Conservation (phyloP, 2,329 filamentous ascomycete species). For the Proliferodiscus dingleyae region DNA sequence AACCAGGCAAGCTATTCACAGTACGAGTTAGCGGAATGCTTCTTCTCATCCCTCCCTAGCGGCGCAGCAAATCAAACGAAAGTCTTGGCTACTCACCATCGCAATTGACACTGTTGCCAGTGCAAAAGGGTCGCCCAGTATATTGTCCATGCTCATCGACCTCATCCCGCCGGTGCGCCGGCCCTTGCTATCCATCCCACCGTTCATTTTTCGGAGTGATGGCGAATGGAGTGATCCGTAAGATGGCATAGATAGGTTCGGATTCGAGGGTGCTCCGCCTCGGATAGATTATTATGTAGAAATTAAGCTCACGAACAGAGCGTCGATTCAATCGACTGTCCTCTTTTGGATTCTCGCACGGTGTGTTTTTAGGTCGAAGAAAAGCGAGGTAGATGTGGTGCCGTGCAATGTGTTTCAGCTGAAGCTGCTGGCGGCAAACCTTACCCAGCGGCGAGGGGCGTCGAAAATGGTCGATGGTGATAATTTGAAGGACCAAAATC, state of each 20-base stretch:
- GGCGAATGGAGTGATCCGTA: conserved; percentile 71
- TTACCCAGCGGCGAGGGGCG: conserved; percentile 7
- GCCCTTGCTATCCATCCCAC: conserved; percentile 50
- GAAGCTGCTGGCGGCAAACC: conserved; percentile 8
- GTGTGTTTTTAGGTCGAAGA: conserved; percentile 4
- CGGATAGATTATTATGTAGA: conserved; percentile 9
- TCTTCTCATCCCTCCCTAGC: conserved; percentile 14
- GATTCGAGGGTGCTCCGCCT: conserved; percentile 12
- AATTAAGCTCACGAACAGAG: conserved; percentile 15
- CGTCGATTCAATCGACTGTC: conserved; percentile 22
- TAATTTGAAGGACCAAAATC: background rate
- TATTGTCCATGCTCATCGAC: conserved; percentile 74
- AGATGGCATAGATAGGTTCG: conserved; percentile 53
- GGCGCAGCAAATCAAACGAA: conserved; percentile 6
- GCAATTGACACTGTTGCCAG: conserved; percentile 90
- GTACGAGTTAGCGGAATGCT: conserved; percentile 20
- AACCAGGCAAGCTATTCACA: conserved; percentile 78
- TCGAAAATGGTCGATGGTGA: background rate
- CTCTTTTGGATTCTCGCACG: background rate
- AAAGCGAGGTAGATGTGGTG: conserved; percentile 12
- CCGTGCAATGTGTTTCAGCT: conserved; percentile 19
- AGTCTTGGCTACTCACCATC: conserved; percentile 54
- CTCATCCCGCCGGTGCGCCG: conserved; percentile 47
- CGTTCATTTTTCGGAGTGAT: conserved; percentile 77
- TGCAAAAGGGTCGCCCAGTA: conserved; percentile 93